These are phyloP conservation scores for Venturia carpophila DNA, from an alignment of 2,329 filamentous ascomycete species.

Conservation along the genomic window DNA sequence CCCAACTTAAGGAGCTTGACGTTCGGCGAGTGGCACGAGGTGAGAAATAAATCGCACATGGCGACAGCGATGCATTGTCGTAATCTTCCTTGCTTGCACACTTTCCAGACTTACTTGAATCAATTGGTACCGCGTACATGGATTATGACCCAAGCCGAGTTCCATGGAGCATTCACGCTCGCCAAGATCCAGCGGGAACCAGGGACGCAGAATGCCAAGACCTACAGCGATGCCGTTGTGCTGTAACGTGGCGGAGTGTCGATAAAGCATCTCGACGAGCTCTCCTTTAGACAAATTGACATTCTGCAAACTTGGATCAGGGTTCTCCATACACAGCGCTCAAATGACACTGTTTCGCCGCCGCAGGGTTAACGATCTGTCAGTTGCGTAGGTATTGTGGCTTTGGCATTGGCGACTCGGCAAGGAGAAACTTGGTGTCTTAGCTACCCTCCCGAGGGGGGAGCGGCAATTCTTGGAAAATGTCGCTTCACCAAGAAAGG, in stretches of 20 bases:
- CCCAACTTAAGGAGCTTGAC: neutral
- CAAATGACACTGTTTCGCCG: neutral
- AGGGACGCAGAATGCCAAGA: neutral
- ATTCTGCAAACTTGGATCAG: neutral
- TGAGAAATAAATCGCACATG: neutral
- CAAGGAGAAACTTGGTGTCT: neutral
- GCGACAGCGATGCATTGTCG: neutral
- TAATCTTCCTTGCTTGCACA: neutral
- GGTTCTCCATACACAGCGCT: neutral
- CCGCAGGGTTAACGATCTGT: neutral
- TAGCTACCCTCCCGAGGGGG: neutral
- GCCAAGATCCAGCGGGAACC: neutral
- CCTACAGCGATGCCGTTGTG: neutral
- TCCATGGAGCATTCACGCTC: neutral
- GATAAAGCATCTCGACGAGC: neutral
- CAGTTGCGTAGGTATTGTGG: neutral
- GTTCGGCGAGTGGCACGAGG: neutral
- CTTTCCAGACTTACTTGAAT: neutral
- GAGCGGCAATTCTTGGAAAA: neutral
- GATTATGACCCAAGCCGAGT: neutral
- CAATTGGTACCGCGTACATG: neutral
- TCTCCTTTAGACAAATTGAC: neutral
- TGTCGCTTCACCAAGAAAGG: neutral
- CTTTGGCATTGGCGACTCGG: constrained; percentile 10
- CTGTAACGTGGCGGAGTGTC: neutral